Evolutionary conservation across 106 monocot genomes (phyloP).

Genomic region (Allium fistulosum): DNA sequence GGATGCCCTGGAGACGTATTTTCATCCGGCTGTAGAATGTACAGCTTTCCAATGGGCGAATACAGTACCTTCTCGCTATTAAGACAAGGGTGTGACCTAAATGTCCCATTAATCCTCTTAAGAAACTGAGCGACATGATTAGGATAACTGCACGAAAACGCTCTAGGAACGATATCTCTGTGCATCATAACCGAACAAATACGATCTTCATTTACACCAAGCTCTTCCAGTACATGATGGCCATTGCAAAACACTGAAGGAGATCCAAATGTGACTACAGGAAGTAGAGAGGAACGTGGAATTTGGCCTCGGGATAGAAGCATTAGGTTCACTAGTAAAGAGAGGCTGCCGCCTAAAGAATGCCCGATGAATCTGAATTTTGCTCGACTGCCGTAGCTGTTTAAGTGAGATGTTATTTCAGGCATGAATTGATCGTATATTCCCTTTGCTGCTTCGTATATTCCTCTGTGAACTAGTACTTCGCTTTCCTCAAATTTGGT

Average conservation of each 20-base stretch:
- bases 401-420: conserved; percentile 39
- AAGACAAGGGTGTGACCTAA: conserved; percentile 75
- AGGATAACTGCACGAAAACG: conserved; percentile 84
- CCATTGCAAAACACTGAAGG: conserved; percentile 83
- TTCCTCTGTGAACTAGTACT: conserved; percentile 82
- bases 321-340: conserved; percentile 71
- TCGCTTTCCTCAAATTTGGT: conserved; percentile 76
- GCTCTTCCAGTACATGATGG: conserved; percentile 20
- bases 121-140: conserved; percentile 56
- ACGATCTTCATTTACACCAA: conserved; percentile 46
- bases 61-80: conserved; percentile 62
- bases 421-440: conserved; percentile 83
- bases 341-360: conserved; percentile 87
- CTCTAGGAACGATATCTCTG: conserved; percentile 84
- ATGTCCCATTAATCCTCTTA: conserved; percentile 52
- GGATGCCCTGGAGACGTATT: conserved; percentile 55
- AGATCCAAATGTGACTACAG: conserved; percentile 81
- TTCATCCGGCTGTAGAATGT: conserved; percentile 74
- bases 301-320: conserved; percentile 39
- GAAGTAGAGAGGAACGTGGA: conserved; percentile 24
- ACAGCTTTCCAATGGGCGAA: conserved; percentile 52
- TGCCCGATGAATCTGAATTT: conserved; percentile 71
- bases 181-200: conserved; percentile 75
- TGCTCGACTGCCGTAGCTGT: conserved; percentile 27
- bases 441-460: conserved; percentile 95